Base-by-base conservation (phyloP, 257 asterid species). In the Solanum ahanhuiri region DNA sequence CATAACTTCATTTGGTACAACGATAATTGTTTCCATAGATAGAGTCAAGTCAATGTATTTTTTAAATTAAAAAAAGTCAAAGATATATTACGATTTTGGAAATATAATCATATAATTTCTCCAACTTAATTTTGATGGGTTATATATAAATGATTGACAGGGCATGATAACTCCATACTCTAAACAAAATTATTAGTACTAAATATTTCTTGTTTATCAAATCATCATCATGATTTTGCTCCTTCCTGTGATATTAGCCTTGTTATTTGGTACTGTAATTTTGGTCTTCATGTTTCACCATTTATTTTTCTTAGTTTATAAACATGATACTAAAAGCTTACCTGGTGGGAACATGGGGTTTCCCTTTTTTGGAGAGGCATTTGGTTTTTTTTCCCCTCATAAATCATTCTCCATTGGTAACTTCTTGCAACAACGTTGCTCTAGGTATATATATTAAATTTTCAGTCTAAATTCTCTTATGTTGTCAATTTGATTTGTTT, bases 341-440 rank as follows among this genome's bases (percentile, higher is more conserved):
- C 98, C 98, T 2, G 23, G 88, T 23, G 98, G 98, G 83, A 91
- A 88, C 92, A 91, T 87, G 91, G 89, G 93, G 1, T 87, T 87
- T 88, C 98, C 98, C 63, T 87, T 94, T 1, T 0, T 95, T 3
- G 98, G 98, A 34, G 97, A 95, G 87, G 93, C 98, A 9, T 85
- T 94, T n/a, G 91, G 87, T 31, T 95, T 70, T 84, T 94, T 94
- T 82, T 89, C 90, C 73, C 89, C 98, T 2, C 98, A 94, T 71
- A 87, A 86, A 63, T 93, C 98, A 10, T 91, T 89, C 90, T 86
- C 93, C 23, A 30, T 90, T 0, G 95, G 98, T 87, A 72, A 9
- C 86, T 95, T 91, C 91, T 88, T 95, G 87, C 90, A 93, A 60
- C 63, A 93, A 35, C 97, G 82, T 66, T 87, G 95, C 87, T 90